Evolutionary conservation across 1,284 basidiomycete genomes (phyloP).

Genomic region (Melampsora larici-populina): DNA sequence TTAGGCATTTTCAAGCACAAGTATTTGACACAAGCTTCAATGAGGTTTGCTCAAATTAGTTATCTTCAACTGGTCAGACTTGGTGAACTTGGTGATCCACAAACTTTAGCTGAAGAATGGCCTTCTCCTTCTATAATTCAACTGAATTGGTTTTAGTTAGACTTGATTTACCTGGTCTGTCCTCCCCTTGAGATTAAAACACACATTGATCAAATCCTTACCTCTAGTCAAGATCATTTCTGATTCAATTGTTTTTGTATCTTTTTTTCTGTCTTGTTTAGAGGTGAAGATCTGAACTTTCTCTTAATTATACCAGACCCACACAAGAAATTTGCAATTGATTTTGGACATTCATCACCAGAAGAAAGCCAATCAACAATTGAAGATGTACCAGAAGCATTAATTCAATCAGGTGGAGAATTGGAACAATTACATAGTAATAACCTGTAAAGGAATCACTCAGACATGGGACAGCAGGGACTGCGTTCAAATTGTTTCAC

Average conservation of each 20-base stretch:
- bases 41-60: slow-evolving; percentile 18
- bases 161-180: slow-evolving; percentile 37
- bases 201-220: neutral
- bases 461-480: too few species aligned
- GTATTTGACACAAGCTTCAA: slow-evolving; percentile 41
- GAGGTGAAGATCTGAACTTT: slow-evolving; percentile 24
- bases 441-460: too few species aligned
- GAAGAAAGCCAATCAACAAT: slow-evolving; percentile 20
- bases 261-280: neutral
- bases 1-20: too few species aligned
- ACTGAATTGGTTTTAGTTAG: slow-evolving; percentile 33
- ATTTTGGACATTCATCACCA: slow-evolving; percentile 26
- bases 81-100: slow-evolving; percentile 18
- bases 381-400: slow-evolving; percentile 9
- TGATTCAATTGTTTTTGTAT: neutral
- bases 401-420: slow-evolving; percentile 23
- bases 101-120: slow-evolving; percentile 23
- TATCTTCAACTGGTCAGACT: slow-evolving; percentile 29
- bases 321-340: slow-evolving; percentile 16
- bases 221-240: neutral
- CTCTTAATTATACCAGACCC: slow-evolving; percentile 16
- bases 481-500: too few species aligned
- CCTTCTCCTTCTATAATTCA: neutral
- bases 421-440: neutral
- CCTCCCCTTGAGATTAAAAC: too few species aligned